Conservation (phyloP, 257 asterid genomes). For the Salvia splendens region DNA sequence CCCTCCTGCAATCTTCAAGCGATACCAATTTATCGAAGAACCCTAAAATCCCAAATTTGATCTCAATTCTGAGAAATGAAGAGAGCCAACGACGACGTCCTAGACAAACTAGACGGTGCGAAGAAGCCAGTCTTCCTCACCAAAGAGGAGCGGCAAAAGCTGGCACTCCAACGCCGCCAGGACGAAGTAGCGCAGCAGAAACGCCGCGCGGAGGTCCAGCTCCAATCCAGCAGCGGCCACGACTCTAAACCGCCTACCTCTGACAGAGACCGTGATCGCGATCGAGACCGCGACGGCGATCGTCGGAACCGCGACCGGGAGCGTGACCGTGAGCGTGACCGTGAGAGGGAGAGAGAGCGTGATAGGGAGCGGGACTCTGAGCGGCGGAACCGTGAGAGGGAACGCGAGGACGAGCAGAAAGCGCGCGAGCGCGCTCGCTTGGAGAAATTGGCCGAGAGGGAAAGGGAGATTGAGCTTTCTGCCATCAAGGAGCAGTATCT, state of each 20-base stretch:
- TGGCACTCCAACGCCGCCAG: conserved; percentile 66
- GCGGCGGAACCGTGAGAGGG: conserved; percentile 52
- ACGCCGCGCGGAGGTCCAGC: conserved; percentile 47
- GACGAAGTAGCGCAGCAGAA: conserved; percentile 60
- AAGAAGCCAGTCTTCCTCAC: conserved; percentile 75
- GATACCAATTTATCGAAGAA: conserved; percentile 27
- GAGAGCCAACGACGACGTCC: conserved; percentile 37
- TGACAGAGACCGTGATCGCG: conserved; percentile 43
- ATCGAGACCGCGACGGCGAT: conserved; percentile 36
- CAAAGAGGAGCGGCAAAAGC: conserved; percentile 65
- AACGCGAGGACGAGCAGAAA: conserved; percentile 54
- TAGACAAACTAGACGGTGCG: conserved; percentile 34
- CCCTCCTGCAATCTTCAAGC: conserved; percentile 44
- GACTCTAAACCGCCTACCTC: conserved; percentile 38
- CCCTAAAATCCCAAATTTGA: conserved; percentile 33
- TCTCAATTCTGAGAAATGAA: conserved; percentile 35
- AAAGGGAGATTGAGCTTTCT: conserved; percentile 52
- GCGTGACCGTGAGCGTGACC: conserved; percentile 31
- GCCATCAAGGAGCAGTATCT: conserved; percentile 56
- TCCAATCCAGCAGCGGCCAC: conserved; percentile 28
- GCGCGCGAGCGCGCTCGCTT: conserved; percentile 54
- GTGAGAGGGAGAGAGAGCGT: conserved; percentile 41
- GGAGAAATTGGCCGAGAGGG: conserved; percentile 56
- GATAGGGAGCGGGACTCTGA: conserved; percentile 47
- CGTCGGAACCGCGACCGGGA: conserved; percentile 38